Percentiles rank a stretch among this genome's conserved stretches.
Conservation (phyloP, 2,329 filamentous ascomycete species). For the Fusarium mangiferae region DNA sequence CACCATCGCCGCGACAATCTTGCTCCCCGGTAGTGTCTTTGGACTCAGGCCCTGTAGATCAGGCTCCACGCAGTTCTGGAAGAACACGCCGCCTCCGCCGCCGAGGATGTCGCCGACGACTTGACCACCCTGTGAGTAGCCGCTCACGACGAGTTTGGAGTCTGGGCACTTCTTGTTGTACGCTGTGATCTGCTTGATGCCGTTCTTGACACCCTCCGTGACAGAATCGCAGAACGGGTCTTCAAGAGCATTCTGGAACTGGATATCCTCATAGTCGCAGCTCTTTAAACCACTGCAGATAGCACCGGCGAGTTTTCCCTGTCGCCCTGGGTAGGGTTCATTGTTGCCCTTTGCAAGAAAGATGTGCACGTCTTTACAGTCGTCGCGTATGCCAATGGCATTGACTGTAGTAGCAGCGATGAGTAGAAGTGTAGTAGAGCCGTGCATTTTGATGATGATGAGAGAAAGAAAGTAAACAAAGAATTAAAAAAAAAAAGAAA, state of each 20-base stretch:
- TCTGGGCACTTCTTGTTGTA: constrained; percentile 19
- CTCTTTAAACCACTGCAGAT: constrained; percentile 14
- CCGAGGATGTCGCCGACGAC: constrained; percentile 21
- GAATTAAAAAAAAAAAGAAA: neutral
- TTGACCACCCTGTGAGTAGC: constrained; percentile 11
- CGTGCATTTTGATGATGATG: neutral
- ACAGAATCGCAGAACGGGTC: constrained; percentile 14
- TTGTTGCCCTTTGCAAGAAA: constrained; percentile 23
- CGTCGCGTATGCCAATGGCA: constrained; percentile 2
- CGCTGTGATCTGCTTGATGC: constrained; percentile 19
- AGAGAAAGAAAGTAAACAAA: neutral
- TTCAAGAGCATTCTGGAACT: constrained; percentile 9
- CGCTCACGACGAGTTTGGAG: constrained; percentile 17
- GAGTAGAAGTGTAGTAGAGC: neutral
- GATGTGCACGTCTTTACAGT: constrained; percentile 16
- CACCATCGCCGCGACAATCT: constrained; percentile 10
- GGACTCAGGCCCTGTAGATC: neutral
- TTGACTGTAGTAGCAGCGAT: neutral
- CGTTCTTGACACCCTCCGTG: constrained; percentile 11
- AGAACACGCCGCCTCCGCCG: constrained; percentile 21
- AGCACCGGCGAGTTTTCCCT: constrained; percentile 1
- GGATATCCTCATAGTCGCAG: constrained; percentile 18
- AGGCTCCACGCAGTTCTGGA: constrained; percentile 10
- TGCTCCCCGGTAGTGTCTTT: neutral
- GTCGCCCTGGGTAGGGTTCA: constrained; percentile 16